Base-by-base conservation (phyloP, 768 basidiomycete genomes). In the Mycena galericulata region DNA sequence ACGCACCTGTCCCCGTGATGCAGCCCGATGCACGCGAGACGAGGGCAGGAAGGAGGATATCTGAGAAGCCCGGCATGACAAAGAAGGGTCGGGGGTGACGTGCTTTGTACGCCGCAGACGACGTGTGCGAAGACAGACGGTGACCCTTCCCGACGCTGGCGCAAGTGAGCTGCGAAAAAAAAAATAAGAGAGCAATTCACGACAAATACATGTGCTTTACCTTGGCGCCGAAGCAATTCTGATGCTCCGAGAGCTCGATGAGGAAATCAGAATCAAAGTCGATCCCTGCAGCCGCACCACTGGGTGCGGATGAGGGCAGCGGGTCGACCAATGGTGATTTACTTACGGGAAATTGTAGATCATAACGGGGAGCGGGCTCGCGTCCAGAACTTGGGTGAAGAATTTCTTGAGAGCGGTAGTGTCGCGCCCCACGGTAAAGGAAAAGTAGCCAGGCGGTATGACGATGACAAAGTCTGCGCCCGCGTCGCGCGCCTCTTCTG, bases 391-490 rank as follows among this genome's bases (percentile, higher is more conserved):
- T n/a, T 72, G 61, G 50, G 49, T 14, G 62, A 67, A 72, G 60
- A 69, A 72, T 18, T 54, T 58, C 49, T 67, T 69, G 50, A 72
- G 60, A 12, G 68, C 14, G 11, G 55, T 15, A 32, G 53, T 38
- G 49, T 72, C 71, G 55, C 71, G 68, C 10, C 71, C 71, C 5
- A 71, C 40, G 8, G 70, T 66, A 30, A 71, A 71, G n/a, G 61
- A 38, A 27, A 71, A 92, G 81, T 91, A 92, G 55, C 90, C 89
- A 50, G 88, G 87, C 22, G 86, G 80, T 75, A 92, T 91, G 68
- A 89, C 87, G 72, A 92, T 91, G 22, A 81, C 84, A 62, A 81
- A 86, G 76, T 92, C 90, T 9, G 92, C 91, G 11, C 92, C 91
- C 6, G 87, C 86, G 20, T 82, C 82, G 11, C 88, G 89, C 34